Base-by-base conservation (phyloP, 2,329 filamentous ascomycete species). In the Periconia digitata region DNA sequence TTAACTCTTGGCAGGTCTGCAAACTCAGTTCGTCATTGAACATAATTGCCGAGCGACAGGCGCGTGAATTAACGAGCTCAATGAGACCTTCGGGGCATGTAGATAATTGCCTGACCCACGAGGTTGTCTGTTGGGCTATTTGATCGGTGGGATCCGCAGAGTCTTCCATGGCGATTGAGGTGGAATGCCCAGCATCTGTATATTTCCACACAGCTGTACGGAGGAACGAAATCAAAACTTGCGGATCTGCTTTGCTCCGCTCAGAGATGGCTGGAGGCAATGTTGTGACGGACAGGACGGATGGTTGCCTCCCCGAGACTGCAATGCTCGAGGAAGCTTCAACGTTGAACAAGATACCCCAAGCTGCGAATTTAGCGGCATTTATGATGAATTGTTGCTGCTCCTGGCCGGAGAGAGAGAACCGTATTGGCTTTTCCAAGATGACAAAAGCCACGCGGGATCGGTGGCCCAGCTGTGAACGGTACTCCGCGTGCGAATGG, bases 21-120 rank as follows among this genome's bases (percentile, higher is more conserved):
- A 65, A 53, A 0, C 76, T 77, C 7, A 94, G 71, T 6, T 73
- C 63, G 60, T 95, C 90, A 58, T 92, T 92, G 71, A 95, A 95
- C 88, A 92, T 92, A 65, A 94, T 85, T 2, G 90, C 88, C 29
- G 87, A 89, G 44, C 88, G 79, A 62, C 89, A 94, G 1, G 89
- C 84, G 46, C 87, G 80, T 0, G 87, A 91, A 62, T 90, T 86
- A 4, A 92, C 72, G 63, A 92, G 72, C 23, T 95, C 88, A 3
- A 95, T 60, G 12, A 97, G 84, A 0, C 87, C 86, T 21, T 79
- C 76, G 0, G 92, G 92, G 58, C 89, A 95, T 2, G 78, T 78
- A 23, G 84, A 81, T 35, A 95, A 82, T 6, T 75, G 75, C 1
- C 78, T 71, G 1, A 87, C 72, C 86, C 87, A 91, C 12, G 52